A percentile compares a stretch with the other conserved stretches of the same genome.
Conservation (phyloP, 345 rosid species). For the Luvunga scandens region DNA sequence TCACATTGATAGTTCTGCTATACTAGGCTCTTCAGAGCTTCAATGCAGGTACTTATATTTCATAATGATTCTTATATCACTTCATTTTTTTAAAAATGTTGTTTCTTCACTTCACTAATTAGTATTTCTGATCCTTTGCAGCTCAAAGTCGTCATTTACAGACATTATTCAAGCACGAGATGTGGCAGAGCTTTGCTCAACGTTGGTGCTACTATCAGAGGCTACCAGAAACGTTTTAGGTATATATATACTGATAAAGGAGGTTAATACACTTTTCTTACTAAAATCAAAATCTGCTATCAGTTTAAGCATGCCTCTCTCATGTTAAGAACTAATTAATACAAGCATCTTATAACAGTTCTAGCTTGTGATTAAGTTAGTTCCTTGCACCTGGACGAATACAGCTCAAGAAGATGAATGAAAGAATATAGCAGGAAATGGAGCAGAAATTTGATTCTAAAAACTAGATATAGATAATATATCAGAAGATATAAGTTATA, state of each 20-base stretch:
- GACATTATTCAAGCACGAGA: conserved; percentile 20
- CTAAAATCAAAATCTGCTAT: not conserved
- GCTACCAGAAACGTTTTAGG: conserved; percentile 31
- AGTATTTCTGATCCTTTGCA: conserved; percentile 3
- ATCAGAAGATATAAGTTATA: not conserved
- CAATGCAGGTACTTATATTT: conserved; percentile 25
- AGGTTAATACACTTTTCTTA: conserved; percentile 3
- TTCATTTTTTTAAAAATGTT: not conserved
- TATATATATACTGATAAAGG: conserved; percentile 2
- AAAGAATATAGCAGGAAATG: not conserved
- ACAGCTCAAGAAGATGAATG: not conserved
- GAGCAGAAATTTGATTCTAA: not conserved
- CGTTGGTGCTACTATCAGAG: conserved; percentile 29
- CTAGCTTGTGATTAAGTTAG: not conserved
- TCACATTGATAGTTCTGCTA: conserved; percentile 17
- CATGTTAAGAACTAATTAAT: not conserved
- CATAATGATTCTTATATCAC: not conserved
- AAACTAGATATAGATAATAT: not conserved
- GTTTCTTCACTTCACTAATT: not conserved
- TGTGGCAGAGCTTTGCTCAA: conserved; percentile 24
- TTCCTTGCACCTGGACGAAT: not conserved
- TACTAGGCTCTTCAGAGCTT: conserved; percentile 23
- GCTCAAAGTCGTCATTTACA: conserved; percentile 21
- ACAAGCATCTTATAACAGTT: not conserved
- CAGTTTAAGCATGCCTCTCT: not conserved